Evolutionary conservation across 306 rosid genomes (phyloP), one percentile per base, ranked within the genome.

Genomic region (Corylus heterophylla): DNA sequence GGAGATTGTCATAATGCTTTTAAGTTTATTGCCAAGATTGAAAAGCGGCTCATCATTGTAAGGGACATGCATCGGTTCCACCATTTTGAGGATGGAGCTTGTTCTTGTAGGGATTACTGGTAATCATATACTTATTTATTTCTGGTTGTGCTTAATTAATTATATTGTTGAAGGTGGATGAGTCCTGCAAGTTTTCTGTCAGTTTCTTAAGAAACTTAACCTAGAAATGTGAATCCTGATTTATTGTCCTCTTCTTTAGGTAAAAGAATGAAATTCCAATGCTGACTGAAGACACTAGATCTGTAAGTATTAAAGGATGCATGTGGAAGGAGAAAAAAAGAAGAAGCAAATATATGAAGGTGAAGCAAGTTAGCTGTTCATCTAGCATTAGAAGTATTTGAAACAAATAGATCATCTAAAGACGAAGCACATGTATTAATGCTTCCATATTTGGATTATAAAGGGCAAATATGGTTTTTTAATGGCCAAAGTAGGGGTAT

Each of bases 11-110:
- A 68, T 20, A 42, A 68, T 37, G 73, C 73, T 1, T n/a, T 42
- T 3, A 68, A 68, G 31, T 7, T 68, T 51, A 68, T 68, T 68
- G 8, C 17, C 2, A 68, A 68, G 49, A 68, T 42, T 68, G 52
- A 7, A 8, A 42, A 44, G 0, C 8, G 52, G 14, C 22, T 44
- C 18, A 22, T 69, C 22, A 12, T 0, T 20, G 5, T 69, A 0
- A 69, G 39, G 55, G 74, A 69, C 47, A 20, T 69, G 74, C 52
- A 20, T 47, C 74, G 37, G 31, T 69, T 69, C 4, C 74, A 69
- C 52, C 74, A 69, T 47, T 47, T 69, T 5, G 52, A 47, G 54
- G 52, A 69, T 20, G 74, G 74, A 12, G 45, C 20, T 47, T 69
- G 55, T 42, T 69, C 74, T 18, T 45, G 74, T 47, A 12, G 55